Evolutionary conservation across 768 basidiomycete genomes (phyloP).

Genomic region (Kwoniella bestiolae): DNA sequence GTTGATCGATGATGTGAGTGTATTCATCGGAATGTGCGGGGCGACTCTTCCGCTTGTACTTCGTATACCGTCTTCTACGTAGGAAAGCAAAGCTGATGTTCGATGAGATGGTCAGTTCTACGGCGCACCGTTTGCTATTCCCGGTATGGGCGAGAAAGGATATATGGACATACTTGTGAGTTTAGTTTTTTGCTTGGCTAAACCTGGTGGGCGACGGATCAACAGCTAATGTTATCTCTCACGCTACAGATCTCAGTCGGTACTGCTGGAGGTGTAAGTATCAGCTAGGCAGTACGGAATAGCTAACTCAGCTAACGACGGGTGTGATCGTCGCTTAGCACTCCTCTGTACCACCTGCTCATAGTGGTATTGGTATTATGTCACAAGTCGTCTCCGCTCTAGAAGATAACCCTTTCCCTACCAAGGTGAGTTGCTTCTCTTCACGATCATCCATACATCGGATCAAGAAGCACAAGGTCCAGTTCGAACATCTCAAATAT

Average conservation of each 20-base stretch:
- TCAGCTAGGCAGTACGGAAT: neutral
- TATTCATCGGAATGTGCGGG: neutral
- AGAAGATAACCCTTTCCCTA: conserved; percentile 49
- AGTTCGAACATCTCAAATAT: no score
- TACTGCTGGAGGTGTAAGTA: conserved; percentile 53
- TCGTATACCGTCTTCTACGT: no score
- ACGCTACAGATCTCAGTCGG: conserved; percentile 43
- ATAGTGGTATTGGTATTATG: conserved; percentile 54
- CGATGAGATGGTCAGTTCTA: conserved; percentile 31
- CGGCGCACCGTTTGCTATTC: conserved; percentile 47
- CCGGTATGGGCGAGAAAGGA: conserved; percentile 53
- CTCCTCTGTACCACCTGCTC: conserved; percentile 51
- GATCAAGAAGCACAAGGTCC: no score
- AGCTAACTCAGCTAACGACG: no score
- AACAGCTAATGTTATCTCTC: neutral
- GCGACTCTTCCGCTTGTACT: neutral
- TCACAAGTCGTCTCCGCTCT: conserved; percentile 41
- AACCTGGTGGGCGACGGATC: no score
- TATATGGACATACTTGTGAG: conserved; percentile 50
- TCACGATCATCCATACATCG: no score
- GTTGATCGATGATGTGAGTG: conserved; percentile 41
- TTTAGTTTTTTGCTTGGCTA: conserved; percentile 6
- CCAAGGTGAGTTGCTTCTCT: conserved; percentile 40
- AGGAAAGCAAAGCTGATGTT: neutral
- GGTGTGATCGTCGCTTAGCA: no score